These are phyloP conservation scores for Camillea tinctor DNA, from an alignment of 2,329 filamentous ascomycete genomes.

Conservation along the genomic window DNA sequence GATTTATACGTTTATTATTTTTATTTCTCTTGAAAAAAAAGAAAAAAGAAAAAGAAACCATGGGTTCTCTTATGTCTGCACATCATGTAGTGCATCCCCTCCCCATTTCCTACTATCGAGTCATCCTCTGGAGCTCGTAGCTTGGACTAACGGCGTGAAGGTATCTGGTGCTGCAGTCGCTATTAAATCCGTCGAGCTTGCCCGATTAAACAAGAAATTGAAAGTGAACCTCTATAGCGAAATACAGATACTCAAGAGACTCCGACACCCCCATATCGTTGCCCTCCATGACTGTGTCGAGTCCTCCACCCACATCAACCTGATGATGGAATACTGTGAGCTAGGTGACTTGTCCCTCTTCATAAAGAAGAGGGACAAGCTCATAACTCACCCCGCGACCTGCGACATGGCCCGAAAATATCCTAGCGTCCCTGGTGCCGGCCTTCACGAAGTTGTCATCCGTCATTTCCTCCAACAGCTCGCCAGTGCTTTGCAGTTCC, in stretches of 20 bases:
- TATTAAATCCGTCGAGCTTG: constrained; percentile 93
- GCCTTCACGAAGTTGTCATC: constrained; percentile 94
- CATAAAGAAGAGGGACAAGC: constrained; percentile 87
- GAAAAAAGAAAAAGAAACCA: too few relatives aligned
- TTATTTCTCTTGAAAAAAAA: too few relatives aligned
- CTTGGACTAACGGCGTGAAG: constrained; percentile 44
- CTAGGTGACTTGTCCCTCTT: constrained; percentile 92
- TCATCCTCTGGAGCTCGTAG: constrained; percentile 9
- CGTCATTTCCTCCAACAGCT: constrained; percentile 96
- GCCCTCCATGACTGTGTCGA: constrained; percentile 94
- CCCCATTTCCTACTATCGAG: constrained; percentile 6
- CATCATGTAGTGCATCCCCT: neutral
- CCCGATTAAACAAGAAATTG: constrained; percentile 90
- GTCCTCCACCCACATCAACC: constrained; percentile 82
- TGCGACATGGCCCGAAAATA: constrained; percentile 92
- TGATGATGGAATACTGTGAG: constrained; percentile 98
- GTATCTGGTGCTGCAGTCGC: constrained; percentile 80
- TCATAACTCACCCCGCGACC: constrained; percentile 76
- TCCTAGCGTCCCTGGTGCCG: constrained; percentile 76
- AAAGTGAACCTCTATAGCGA: constrained; percentile 95
- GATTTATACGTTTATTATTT: too few relatives aligned
- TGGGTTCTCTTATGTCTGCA: neutral
- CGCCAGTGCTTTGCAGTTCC: constrained; percentile 84
- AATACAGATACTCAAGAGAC: constrained; percentile 89
- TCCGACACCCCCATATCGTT: constrained; percentile 96